Base-by-base conservation (phyloP, 345 rosid species). In the Gossypium rotundifolium region DNA sequence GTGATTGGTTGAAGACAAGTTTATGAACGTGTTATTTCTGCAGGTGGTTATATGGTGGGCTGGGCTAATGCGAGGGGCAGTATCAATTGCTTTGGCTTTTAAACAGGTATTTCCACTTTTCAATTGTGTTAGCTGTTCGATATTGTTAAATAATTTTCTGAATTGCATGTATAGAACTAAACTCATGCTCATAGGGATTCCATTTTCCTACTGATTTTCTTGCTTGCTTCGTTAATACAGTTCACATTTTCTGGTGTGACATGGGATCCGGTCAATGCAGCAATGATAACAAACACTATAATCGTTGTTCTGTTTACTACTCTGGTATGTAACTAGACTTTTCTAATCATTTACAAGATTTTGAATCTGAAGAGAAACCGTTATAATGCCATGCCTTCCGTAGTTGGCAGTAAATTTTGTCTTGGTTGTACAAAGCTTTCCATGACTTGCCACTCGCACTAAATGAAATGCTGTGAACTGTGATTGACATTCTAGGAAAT, bases 31-130 rank as follows among this genome's bases (percentile, higher is more conserved):
- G 18, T 20, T 79, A 1, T 66, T 54, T 80, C 11, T 75, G 51
- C 73, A 94, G 98, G 82, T 90, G 74, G 81, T 94, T 54, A 86
- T 94, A 52, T 94, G 98, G 93, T 94, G 98, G 97, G 97, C 97
- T 3, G 96, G 97, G 11, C 84, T 92, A 20, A 94, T 94, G 89
- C 84, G 98, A 79, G 98, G 98, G 0, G 97, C 97, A 12, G 97
- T 92, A 52, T 94, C 98, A 8, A 87, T 94, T 70, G 98, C 97
- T 68, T 81, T 92, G 77, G 97, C 97, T 81, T 92, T 90, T 79
- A 88, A 92, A 71, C 97, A 92, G 96, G 98, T 94, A 6, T 10
- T 74, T 68, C 67, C 25, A 57, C 53, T 60, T 17, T 72, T 65
- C 27, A 2, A 18, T 11, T 18, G 10, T 11, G 7, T 18, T 77